Evolutionary conservation across 208 protist genomes (phyloP).

Genomic region (Trypanosoma avium): DNA sequence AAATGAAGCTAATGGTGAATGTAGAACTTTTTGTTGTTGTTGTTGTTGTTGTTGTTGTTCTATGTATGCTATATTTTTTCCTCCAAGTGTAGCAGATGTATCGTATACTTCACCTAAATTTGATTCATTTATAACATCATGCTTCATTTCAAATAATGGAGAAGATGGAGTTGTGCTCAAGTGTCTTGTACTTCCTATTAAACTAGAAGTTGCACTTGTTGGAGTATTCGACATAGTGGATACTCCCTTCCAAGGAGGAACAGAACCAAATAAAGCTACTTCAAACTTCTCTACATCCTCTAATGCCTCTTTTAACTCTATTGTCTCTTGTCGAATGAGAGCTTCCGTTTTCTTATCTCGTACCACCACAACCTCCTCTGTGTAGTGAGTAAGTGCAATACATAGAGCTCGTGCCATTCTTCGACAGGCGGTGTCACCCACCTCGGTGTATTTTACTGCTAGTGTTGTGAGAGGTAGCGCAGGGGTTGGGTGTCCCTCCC

Average conservation of each 20-base stretch:
- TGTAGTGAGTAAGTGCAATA: conserved; percentile 49
- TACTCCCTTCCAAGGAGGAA: neutral
- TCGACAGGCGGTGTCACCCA: conserved; percentile 70
- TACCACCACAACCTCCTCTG: conserved; percentile 19
- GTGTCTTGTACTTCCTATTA: neutral
- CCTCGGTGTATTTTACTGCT: conserved; percentile 47
- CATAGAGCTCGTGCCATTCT: conserved; percentile 80
- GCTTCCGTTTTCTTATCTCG: conserved; percentile 43
- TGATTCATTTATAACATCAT: neutral
- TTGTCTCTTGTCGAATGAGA: conserved; percentile 58
- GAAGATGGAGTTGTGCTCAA: neutral
- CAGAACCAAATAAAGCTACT: conserved; percentile 12
- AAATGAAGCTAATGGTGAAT: no score
- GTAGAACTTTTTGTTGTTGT: no score
- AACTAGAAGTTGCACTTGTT: neutral
- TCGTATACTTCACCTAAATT: neutral
- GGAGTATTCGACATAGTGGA: no score
- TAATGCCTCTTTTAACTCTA: conserved; percentile 34
- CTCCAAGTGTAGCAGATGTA: neutral
- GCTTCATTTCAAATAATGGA: neutral
- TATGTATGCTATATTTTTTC: neutral
- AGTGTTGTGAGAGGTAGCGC: conserved; percentile 17
- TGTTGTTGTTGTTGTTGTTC: neutral
- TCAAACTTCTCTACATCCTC: conserved; percentile 38
- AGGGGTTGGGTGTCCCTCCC: conserved; percentile 18